Evolutionary conservation across 805 yeast genomes (phyloP).

Genomic region (Candida namnaoensis): DNA sequence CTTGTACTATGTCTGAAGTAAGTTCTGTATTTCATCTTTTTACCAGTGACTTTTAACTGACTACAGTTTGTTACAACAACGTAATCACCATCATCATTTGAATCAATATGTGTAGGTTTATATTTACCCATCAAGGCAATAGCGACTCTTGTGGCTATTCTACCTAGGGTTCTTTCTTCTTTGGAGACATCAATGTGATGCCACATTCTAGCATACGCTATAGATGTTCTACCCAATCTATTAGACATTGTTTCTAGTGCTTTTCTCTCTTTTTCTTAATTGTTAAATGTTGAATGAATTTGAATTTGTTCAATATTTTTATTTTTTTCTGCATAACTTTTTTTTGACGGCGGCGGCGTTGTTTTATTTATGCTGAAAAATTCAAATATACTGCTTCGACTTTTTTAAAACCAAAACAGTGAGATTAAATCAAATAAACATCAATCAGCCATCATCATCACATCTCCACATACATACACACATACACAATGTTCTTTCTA

Average conservation of each 20-base stretch:
- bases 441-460: too few relatives aligned
- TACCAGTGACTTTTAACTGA: constrained; percentile 75
- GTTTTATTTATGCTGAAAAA: too few relatives aligned
- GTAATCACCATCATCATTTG: constrained; percentile 89
- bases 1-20: constrained; percentile 86
- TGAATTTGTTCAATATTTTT: too few relatives aligned
- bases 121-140: constrained; percentile 91
- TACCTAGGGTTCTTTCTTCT: constrained; percentile 82
- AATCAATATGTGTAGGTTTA: constrained; percentile 78
- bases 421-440: too few relatives aligned
- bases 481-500: constrained; percentile 30
- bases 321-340: too few relatives aligned
- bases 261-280: too few relatives aligned
- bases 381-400: too few relatives aligned
- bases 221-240: constrained; percentile 24
- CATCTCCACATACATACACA: too few relatives aligned
- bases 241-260: constrained; percentile 12
- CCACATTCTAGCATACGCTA: constrained; percentile 84
- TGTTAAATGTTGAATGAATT: too few relatives aligned
- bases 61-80: constrained; percentile 94
- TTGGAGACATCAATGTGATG: constrained; percentile 88
- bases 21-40: constrained; percentile 67
- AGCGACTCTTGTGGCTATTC: constrained; percentile 86
- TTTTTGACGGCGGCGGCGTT: too few relatives aligned
- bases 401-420: too few relatives aligned